Evolutionary conservation across 1,284 basidiomycete genomes (phyloP), one percentile per base, ranked within the genome.

Genomic region (Tranzscheliella williamsii): DNA sequence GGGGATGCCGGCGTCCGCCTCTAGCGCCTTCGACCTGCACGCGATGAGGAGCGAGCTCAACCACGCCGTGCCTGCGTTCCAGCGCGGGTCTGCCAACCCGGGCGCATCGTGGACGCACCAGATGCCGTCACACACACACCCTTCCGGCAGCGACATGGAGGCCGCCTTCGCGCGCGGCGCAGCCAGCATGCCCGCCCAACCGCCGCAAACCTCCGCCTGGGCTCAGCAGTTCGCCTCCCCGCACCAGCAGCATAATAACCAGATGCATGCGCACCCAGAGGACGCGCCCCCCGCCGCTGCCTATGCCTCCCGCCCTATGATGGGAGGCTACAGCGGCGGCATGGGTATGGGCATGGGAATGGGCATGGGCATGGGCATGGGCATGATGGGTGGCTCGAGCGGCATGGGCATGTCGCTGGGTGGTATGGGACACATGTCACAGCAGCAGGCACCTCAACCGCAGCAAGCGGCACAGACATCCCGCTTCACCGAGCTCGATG

Each of bases 401-500:
- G 60, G 52, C n/a, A 63, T 70, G 56, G 42, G 47, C 9, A 64
- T 67, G 51, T 36, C 53, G 12, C 32, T 39, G 23, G 54, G 57
- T 44, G 52, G 55, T 34, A 57, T 64, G 47, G 40, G 42, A 20
- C 36, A 45, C 16, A 32, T 23, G 15, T 42, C 39, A 9, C 44
- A 38, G 17, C 43, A 30, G 18, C 42, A 55, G 30, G 50, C 61
- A 38, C 18, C 41, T 2, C 61, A 67, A 24, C 24, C 27, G 31
- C 34, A 42, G 30, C 26, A 24, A 18, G 24, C 50, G 5, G 27
- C 48, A 13, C 42, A 46, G 16, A 52, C 52, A 17, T 23, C 42
- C 11, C 61, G 65, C 15, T 67, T 74, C 37, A 49, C 52, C 42
- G 73, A 77, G 41, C 58, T 76, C 22, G 66, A 72, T 39, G 64